Base-by-base conservation (phyloP, 352 stramenopile species). In the Thraustochytrium striatum region DNA sequence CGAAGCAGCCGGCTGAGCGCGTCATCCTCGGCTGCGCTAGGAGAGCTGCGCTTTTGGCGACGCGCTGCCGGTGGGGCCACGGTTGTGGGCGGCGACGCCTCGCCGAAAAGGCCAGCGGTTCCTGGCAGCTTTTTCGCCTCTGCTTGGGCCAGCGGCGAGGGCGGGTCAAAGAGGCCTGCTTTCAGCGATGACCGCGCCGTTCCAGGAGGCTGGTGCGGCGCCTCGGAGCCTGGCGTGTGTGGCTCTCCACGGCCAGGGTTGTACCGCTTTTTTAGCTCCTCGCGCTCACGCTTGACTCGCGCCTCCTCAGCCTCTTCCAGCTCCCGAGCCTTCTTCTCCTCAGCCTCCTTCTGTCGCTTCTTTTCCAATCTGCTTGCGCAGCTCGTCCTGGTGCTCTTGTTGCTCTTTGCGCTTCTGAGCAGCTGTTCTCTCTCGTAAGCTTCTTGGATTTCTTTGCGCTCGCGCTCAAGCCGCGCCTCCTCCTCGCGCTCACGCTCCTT, bases 381-480 rank as follows among this genome's bases (percentile, higher is more conserved):
- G 38, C 41, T 70, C 59, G 41, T 70, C 41, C 5, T 38, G 59
- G 35, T 70, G 59, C 13, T 33, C 59, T 38, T 53, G 25, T 35
- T 70, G 59, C 41, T 52, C 53, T 38, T 53, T 70, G 36, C 41
- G 36, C 35, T 70, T 70, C 30, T 70, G 35, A 9, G 59, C 59
- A 7, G n/a, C n/a, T n/a, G n/a, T n/a, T n/a, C n/a, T n/a, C n/a
- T n/a, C n/a, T n/a, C n/a, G n/a, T n/a, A n/a, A n/a, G n/a, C n/a
- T n/a, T n/a, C 59, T 52, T 70, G 35, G 21, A 9, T 38, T 38
- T 70, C 59, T 52, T 70, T 70, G 41, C 59, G 59, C 65, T 75
- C 44, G 25, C 25, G 65, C 30, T 75, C 35, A 19, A 30, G 52
- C 21, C 65, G 65, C 30, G 21, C 43, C 41, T 61, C 30, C 21